Percentiles rank a stretch among this genome's conserved stretches.
Evolutionary conservation across 306 rosid genomes (phyloP).

Genomic region (Dalbergia cochinchinensis): DNA sequence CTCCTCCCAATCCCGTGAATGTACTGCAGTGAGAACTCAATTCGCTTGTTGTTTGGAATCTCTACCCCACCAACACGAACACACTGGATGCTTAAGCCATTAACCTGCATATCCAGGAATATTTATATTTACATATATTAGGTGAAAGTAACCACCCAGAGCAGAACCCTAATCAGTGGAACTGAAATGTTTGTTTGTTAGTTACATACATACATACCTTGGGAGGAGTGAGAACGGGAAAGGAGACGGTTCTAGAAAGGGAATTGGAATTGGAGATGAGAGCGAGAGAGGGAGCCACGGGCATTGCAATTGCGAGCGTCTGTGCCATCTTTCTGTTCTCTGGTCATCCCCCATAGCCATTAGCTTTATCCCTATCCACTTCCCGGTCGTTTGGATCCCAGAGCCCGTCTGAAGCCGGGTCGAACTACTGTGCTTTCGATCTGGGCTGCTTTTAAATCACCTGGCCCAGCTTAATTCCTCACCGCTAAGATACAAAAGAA

Average conservation of each 20-base stretch:
- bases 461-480: background rate
- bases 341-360: constrained; percentile 10
- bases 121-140: no score
- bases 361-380: constrained; percentile 31
- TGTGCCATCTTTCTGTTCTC: constrained; percentile 68
- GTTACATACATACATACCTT: constrained; percentile 50
- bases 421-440: background rate
- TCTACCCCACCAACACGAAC: constrained; percentile 93
- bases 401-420: background rate
- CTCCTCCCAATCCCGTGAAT: constrained; percentile 92
- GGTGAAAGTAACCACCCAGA: background rate
- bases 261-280: constrained; percentile 49
- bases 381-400: background rate
- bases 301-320: constrained; percentile 75
- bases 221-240: constrained; percentile 52
- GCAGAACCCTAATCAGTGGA: constrained; percentile 27
- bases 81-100: constrained; percentile 67
- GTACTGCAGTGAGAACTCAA: constrained; percentile 86
- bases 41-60: constrained; percentile 88
- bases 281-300: constrained; percentile 77
- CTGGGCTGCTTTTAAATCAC: background rate
- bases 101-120: constrained; percentile 18
- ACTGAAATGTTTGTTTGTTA: background rate
- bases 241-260: constrained; percentile 55
- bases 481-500: no score